Evolutionary conservation across 2,329 filamentous ascomycete species (phyloP).

Genomic region (Ophiocordyceps robertsii): DNA sequence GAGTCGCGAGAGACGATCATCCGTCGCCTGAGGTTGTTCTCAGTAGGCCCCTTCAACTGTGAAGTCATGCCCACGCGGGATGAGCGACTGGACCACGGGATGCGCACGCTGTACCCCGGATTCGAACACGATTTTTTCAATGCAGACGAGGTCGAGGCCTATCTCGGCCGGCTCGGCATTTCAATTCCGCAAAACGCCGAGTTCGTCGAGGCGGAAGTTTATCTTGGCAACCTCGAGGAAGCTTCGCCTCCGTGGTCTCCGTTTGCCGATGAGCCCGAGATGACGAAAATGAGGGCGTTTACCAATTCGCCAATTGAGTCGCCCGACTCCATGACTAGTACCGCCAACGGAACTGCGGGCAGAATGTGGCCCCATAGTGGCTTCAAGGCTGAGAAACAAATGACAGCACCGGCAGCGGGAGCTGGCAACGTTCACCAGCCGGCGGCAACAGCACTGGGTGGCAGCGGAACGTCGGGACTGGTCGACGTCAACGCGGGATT

Average conservation of each 20-base stretch:
- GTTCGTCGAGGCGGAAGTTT: constrained; percentile 45
- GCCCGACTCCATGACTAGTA: constrained; percentile 1
- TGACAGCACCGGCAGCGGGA: too few relatives aligned
- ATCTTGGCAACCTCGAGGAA: constrained; percentile 23
- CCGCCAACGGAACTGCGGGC: not conserved
- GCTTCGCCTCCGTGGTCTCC: not conserved
- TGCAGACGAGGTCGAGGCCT: constrained; percentile 61
- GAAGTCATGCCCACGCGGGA: constrained; percentile 26
- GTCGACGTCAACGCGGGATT: not conserved
- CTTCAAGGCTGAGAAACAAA: not conserved
- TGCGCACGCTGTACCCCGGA: constrained; percentile 42
- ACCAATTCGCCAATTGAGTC: not conserved
- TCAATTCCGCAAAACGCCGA: constrained; percentile 46
- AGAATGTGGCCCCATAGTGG: constrained; percentile 2
- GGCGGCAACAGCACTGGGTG: too few relatives aligned
- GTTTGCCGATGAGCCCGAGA: not conserved
- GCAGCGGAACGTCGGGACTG: not conserved
- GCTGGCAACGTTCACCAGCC: too few relatives aligned
- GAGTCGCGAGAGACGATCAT: constrained; percentile 36
- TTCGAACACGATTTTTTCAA: constrained; percentile 69
- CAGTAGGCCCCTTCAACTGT: constrained; percentile 34
- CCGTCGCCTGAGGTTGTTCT: constrained; percentile 19
- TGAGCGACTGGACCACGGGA: constrained; percentile 27
- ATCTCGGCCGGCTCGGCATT: constrained; percentile 51
- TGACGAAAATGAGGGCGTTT: not conserved